These are phyloP conservation scores for Hydnum rufescens DNA, from an alignment of 768 basidiomycete genomes.

Conservation along the genomic window DNA sequence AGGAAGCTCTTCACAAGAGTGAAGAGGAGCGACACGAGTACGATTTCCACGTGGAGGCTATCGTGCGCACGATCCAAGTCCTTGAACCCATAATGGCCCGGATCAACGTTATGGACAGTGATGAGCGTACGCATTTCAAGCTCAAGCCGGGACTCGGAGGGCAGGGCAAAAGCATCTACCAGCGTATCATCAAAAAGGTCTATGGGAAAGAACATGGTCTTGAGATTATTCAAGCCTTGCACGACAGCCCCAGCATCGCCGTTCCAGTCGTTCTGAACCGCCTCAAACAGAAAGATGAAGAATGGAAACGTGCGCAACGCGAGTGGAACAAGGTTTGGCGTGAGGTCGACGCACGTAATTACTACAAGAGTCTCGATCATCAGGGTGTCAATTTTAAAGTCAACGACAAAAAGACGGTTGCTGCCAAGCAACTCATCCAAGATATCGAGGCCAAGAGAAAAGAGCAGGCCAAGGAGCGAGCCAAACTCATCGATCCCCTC, in stretches of 20 bases:
- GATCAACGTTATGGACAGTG: conserved; percentile 72
- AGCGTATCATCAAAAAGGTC: conserved; percentile 82
- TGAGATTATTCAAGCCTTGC: conserved; percentile 69
- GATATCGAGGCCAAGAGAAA: conserved; percentile 57
- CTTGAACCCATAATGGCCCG: conserved; percentile 74
- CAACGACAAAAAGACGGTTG: conserved; percentile 88
- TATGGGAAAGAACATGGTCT: conserved; percentile 63
- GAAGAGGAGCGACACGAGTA: conserved; percentile 98
- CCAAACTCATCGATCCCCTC: conserved; percentile 16
- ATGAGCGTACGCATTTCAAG: conserved; percentile 65
- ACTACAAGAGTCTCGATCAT: conserved; percentile 93
- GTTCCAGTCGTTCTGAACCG: conserved; percentile 81
- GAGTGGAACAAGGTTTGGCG: conserved; percentile 97
- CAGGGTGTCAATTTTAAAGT: conserved; percentile 88
- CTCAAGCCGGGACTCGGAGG: conserved; percentile 83
- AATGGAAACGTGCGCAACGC: conserved; percentile 85
- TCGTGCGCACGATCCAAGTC: conserved; percentile 73
- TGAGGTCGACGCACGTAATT: conserved; percentile 92
- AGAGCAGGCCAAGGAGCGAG: conserved; percentile 45
- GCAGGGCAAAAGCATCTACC: conserved; percentile 66
- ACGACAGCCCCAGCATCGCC: conserved; percentile 77
- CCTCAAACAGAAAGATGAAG: conserved; percentile 85
- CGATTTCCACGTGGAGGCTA: conserved; percentile 83
- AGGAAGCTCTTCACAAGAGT: conserved; percentile 88
- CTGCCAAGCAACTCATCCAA: conserved; percentile 58